Evolutionary conservation across 2,329 filamentous ascomycete species (phyloP), one percentile per base, ranked within the genome.

Genomic region (Stagonosporopsis rhizophila): DNA sequence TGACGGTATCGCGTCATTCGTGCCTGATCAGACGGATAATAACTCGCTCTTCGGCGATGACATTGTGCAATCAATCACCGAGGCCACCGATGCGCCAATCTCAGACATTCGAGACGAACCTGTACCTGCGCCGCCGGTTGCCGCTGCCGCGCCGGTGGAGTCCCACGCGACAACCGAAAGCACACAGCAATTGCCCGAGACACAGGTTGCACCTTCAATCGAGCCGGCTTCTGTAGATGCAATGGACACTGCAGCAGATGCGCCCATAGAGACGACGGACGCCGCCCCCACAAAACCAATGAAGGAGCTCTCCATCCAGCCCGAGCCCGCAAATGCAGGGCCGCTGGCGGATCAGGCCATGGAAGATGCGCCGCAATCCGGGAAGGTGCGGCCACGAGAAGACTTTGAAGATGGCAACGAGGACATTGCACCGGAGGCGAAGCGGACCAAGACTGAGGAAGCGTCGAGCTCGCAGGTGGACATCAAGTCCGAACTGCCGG

Each of bases 401-500:
- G 66, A 68, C 35, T 92, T 96, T 61, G 79, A 80, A n/a, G 66
- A 68, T 42, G 66, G 66, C 25, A 92, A 96, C 61, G 79, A 80
- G 15, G 80, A 80, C 1, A 79, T 79, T 17, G 79, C 72, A n/a
- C 79, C 91, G 61, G 89, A 49, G 15, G 85, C 92, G 1, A 97
- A 97, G 80, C 88, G 93, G 23, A 86, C 90, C 34, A 94, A 88
- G 77, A 89, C 91, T 0, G 89, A 90, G 19, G 69, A 69, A 17
- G 71, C 64, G 38, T 51, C 52, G 2, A 28, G 75, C 77, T 44
- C 64, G 65, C 59, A 69, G 37, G 50, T 51, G 5, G 77, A 78
- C 38, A 79, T 80, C 66, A 81, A 82, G 62, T 73, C 79, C 12
- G 58, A 78, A 11, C 78, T 80, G 9, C 35, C 69, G 14, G 65